phyloP scores from a whole-genome alignment of 345 rosid species.

The Linum tenue region DNA sequence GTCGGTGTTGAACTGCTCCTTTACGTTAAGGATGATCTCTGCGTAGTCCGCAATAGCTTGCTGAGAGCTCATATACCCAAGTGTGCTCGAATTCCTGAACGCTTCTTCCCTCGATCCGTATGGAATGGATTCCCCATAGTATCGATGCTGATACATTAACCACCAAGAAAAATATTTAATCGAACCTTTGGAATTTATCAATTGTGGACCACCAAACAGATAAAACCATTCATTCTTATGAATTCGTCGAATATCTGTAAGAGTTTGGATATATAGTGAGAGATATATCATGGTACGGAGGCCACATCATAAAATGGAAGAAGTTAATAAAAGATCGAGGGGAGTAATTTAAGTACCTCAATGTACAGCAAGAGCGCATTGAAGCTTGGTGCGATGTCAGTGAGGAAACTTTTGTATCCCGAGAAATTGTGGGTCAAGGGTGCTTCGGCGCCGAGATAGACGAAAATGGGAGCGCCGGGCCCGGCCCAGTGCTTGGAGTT shows the following conservation, averaged over 20 bases:
- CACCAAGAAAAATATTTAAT: too few species aligned
- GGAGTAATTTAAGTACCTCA: slow-evolving; percentile 14
- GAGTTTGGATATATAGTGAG: too few species aligned
- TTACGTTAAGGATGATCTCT: slow-evolving; percentile 17
- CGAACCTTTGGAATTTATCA: too few species aligned
- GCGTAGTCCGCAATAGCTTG: slow-evolving; percentile 33
- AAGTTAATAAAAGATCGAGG: too few species aligned
- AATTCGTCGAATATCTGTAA: too few species aligned
- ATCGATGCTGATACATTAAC: slow-evolving; percentile 16
- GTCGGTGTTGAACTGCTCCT: slow-evolving; percentile 20
- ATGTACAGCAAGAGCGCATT: slow-evolving; percentile 20
- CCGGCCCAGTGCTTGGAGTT: slow-evolving; percentile 19
- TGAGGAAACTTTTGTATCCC: neutral
- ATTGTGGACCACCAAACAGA: too few species aligned
- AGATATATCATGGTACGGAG: too few species aligned
- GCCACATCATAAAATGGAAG: too few species aligned
- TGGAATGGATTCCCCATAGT: slow-evolving; percentile 27
- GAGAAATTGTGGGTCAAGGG: neutral
- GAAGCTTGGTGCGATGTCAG: slow-evolving; percentile 16
- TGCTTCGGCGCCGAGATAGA: slow-evolving; percentile 13
- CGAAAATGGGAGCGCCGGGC: slow-evolving; percentile 14
- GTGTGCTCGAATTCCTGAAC: slow-evolving; percentile 13
- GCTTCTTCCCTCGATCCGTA: slow-evolving; percentile 23
- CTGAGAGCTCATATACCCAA: slow-evolving; percentile 24
- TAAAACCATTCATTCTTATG: too few species aligned